Conservation (phyloP, 352 stramenopile genomes). For the Phytophthora pseudosyringae region DNA sequence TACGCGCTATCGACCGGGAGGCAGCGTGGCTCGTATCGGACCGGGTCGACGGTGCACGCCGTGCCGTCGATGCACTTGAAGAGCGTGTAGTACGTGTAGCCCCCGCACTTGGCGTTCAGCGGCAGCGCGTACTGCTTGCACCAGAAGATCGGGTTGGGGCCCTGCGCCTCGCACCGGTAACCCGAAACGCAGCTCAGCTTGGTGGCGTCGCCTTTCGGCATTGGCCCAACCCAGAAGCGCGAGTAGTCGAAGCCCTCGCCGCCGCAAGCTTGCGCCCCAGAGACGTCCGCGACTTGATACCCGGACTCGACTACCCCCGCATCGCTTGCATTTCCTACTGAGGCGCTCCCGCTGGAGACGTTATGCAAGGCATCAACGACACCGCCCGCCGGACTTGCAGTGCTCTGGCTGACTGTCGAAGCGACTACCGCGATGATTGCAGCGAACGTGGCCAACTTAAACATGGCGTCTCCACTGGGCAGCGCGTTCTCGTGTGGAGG, state of each 20-base stretch:
- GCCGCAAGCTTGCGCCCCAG: conserved; percentile 28
- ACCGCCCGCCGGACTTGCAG: not conserved
- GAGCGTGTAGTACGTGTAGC: conserved; percentile 35
- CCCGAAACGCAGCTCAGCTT: conserved; percentile 31
- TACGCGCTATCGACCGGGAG: conserved; percentile 15
- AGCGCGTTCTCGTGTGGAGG: not conserved
- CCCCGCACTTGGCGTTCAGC: conserved; percentile 28
- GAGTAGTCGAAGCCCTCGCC: conserved; percentile 30
- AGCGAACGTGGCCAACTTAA: not conserved
- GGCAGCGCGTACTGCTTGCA: conserved; percentile 35
- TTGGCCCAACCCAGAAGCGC: conserved; percentile 26
- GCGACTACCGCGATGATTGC: not conserved
- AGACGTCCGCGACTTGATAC: conserved; percentile 27
- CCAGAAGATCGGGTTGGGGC: conserved; percentile 23
- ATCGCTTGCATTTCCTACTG: conserved; percentile 1
- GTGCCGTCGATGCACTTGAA: conserved; percentile 37
- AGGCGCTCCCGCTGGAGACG: not conserved
- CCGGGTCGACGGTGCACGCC: conserved; percentile 21
- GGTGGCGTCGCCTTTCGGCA: conserved; percentile 19
- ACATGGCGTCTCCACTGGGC: not conserved
- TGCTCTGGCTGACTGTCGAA: not conserved
- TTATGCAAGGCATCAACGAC: conserved; percentile 1
- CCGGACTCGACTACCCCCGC: conserved; percentile 3
- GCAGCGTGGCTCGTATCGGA: conserved; percentile 22
- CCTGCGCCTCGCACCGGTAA: conserved; percentile 20